These are phyloP conservation scores for Trichoderma oligosporum DNA, from an alignment of 2,329 filamentous ascomycete species.

Conservation along the genomic window DNA sequence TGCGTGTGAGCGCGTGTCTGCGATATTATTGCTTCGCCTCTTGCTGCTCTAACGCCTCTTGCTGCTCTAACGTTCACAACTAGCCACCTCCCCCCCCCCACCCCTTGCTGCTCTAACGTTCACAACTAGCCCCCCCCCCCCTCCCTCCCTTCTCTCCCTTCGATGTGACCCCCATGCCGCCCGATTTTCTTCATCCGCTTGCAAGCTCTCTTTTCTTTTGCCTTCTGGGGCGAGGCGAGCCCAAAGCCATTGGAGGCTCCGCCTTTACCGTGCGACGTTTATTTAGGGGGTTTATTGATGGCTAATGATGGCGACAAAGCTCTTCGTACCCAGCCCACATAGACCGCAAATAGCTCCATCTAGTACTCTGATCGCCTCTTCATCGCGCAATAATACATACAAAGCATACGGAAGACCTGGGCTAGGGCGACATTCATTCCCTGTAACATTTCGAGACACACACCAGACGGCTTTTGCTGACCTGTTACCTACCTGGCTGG, in stretches of 20 bases:
- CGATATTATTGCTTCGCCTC: neutral
- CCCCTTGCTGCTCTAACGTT: too few relatives aligned
- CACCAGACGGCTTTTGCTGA: conserved; percentile 9
- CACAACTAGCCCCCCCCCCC: too few relatives aligned
- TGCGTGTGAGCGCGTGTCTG: conserved; percentile 3
- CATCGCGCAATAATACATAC: conserved; percentile 11
- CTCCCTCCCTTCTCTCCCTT: too few relatives aligned
- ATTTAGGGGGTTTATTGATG: neutral
- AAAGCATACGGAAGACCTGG: neutral
- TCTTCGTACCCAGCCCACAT: conserved; percentile 4
- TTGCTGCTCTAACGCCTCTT: too few relatives aligned
- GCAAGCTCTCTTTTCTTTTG: neutral
- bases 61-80: too few relatives aligned
- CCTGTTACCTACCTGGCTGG: neutral
- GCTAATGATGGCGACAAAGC: neutral
- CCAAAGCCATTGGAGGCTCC: conserved; percentile 3
- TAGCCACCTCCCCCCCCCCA: too few relatives aligned
- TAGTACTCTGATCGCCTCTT: conserved; percentile 3
- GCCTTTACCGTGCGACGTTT: conserved; percentile 14
- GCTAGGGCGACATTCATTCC: conserved; percentile 10
- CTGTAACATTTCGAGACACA: conserved; percentile 15
- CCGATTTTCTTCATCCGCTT: neutral
- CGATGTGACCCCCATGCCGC: conserved; percentile 17
- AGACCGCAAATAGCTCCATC: conserved; percentile 6
- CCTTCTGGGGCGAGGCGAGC: neutral